Conservation (phyloP, 2,329 filamentous ascomycete genomes). For the Cladophialophora psammophila region DNA sequence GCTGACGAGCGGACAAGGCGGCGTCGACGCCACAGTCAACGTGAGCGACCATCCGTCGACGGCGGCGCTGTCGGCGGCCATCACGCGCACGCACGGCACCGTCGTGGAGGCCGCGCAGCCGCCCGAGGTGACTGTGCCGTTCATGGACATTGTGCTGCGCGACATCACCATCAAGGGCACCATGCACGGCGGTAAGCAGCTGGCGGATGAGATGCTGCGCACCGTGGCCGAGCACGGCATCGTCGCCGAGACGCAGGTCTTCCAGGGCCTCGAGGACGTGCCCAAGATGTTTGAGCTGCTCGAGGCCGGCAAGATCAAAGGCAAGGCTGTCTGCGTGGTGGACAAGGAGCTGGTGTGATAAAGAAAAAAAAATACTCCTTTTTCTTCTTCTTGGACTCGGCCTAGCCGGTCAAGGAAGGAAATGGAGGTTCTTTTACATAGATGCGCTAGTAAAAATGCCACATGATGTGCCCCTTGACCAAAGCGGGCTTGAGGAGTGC, state of each 20-base stretch:
- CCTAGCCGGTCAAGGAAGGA: no score
- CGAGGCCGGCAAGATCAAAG: constrained; percentile 61
- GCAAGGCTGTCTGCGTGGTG: constrained; percentile 51
- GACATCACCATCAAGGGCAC: constrained; percentile 61
- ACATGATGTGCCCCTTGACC: no score
- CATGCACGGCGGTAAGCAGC: constrained; percentile 51
- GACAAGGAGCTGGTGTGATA: constrained; percentile 14
- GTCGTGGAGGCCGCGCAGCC: constrained; percentile 65
- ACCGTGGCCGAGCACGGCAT: constrained; percentile 57
- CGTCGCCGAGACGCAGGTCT: constrained; percentile 59
- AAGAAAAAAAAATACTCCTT: no score
- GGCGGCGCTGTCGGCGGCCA: constrained; percentile 59
- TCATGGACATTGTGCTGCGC: constrained; percentile 60
- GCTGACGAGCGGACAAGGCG: constrained; percentile 54
- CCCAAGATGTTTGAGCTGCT: constrained; percentile 59
- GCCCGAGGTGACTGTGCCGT: constrained; percentile 48
- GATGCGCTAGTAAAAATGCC: no score
- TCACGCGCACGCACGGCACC: constrained; percentile 66
- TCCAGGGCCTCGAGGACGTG: constrained; percentile 61
- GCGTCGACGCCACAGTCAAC: constrained; percentile 62
- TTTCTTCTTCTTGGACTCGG: no score
- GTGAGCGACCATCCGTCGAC: constrained; percentile 61
- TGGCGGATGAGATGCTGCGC: constrained; percentile 57
- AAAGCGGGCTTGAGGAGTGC: no score
- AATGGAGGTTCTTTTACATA: no score